A percentile compares a stretch with the other conserved stretches of the same genome.
Evolutionary conservation across 148 eudicot species (phyloP).

Genomic region (Chenopodium formosanum): DNA sequence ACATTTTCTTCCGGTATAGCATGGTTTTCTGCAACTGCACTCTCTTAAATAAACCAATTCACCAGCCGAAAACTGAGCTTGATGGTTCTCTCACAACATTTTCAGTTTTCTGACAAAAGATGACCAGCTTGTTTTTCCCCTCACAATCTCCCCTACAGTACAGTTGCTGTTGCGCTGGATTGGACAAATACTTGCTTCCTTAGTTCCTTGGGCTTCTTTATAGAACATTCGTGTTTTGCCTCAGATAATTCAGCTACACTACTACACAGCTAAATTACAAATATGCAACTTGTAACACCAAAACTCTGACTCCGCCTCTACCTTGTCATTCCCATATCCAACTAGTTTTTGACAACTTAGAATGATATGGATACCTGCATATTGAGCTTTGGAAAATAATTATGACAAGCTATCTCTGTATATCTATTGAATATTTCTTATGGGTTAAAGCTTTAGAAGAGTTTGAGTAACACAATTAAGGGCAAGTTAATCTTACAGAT

Average conservation of each 20-base stretch:
- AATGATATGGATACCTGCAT: neutral
- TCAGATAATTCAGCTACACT: neutral
- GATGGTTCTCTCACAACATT: neutral
- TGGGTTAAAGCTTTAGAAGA: neutral
- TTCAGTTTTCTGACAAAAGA: neutral
- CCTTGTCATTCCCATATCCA: neutral
- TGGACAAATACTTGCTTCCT: neutral
- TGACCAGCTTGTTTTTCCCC: neutral
- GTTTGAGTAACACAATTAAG: neutral
- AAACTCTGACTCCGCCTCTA: neutral
- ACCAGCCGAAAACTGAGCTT: neutral
- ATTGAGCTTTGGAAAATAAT: neutral
- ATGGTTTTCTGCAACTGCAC: neutral
- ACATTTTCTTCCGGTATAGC: too few relatives aligned
- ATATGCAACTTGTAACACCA: neutral
- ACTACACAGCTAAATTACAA: neutral
- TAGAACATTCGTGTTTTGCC: neutral
- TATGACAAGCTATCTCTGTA: neutral
- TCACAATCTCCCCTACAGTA: neutral
- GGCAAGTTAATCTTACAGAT: neutral
- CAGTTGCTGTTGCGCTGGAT: neutral
- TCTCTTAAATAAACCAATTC: neutral
- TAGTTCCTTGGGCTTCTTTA: neutral
- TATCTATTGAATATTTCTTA: neutral
- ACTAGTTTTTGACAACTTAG: neutral